phyloP scores from a whole-genome alignment of 164 flowering plant species.

The Houttuynia cordata region DNA sequence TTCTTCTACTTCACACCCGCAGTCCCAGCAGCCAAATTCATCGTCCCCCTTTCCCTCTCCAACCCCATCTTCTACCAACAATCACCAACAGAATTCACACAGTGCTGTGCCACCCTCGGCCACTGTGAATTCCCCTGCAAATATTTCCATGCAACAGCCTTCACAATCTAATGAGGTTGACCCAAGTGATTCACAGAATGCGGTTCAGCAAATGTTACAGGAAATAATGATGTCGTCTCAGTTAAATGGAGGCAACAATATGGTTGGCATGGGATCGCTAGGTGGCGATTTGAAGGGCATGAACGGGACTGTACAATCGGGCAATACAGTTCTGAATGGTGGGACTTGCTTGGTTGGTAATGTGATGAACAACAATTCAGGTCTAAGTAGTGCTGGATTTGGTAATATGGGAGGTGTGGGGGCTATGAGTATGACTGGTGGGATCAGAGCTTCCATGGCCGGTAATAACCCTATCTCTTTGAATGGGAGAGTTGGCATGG shows the following conservation, averaged over 20 bases:
- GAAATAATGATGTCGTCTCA: constrained; percentile 79
- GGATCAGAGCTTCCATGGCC: constrained; percentile 53
- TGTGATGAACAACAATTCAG: constrained; percentile 30
- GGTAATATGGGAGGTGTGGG: constrained; percentile 49
- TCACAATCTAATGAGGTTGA: constrained; percentile 50
- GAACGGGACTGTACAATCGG: constrained; percentile 40
- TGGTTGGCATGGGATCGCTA: constrained; percentile 39
- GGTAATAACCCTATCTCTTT: constrained; percentile 33
- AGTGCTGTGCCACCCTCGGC: constrained; percentile 29
- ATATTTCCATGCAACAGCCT: constrained; percentile 40
- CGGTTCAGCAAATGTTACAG: constrained; percentile 82
- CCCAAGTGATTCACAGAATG: constrained; percentile 67
- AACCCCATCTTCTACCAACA: constrained; percentile 66
- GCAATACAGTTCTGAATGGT: constrained; percentile 29
- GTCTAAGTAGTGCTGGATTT: constrained; percentile 36
- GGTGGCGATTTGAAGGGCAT: constrained; percentile 57
- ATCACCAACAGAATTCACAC: constrained; percentile 44
- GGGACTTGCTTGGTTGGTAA: constrained; percentile 34
- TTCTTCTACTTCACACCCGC: constrained; percentile 46
- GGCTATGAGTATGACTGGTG: constrained; percentile 37
- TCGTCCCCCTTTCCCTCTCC: constrained; percentile 66
- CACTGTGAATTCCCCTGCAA: constrained; percentile 62
- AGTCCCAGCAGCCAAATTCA: constrained; percentile 47
- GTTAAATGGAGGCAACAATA: constrained; percentile 40
- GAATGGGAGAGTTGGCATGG: constrained; percentile 63